These are phyloP conservation scores for Gymnopus androsaceus DNA, from an alignment of 1,284 basidiomycete genomes.

Conservation along the genomic window DNA sequence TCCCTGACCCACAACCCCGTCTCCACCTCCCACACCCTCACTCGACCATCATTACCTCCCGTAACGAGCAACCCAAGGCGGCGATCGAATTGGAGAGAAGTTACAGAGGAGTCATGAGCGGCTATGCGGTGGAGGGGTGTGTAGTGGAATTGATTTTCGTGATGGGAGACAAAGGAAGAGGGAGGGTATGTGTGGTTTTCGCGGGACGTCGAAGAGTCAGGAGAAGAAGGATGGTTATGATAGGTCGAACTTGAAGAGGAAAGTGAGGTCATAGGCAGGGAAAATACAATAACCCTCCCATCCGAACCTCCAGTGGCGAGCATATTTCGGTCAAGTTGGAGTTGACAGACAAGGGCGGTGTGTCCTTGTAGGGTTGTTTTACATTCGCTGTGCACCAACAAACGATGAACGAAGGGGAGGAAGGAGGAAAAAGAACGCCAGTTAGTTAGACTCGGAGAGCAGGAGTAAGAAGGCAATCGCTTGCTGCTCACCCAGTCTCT, in stretches of 20 bases:
- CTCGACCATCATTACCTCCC: conserved; percentile 90
- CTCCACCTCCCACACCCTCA: conserved; percentile 81
- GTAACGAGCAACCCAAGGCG: conserved; percentile 79
- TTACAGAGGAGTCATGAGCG: conserved; percentile 91
- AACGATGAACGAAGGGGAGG: conserved; percentile 73
- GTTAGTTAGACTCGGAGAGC: too few species aligned
- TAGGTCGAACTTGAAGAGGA: conserved; percentile 53
- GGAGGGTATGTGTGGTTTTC: neutral
- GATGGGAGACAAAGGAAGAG: conserved; percentile 40
- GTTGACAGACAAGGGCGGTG: conserved; percentile 91
- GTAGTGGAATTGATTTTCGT: conserved; percentile 40
- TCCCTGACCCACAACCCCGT: conserved; percentile 80
- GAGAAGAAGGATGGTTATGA: conserved; percentile 65
- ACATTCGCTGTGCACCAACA: conserved; percentile 87
- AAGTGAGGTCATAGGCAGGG: conserved; percentile 74
- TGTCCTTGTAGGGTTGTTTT: conserved; percentile 90
- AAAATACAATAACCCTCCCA: conserved; percentile 91
- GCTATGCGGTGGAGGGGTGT: conserved; percentile 63
- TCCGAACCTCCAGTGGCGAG: conserved; percentile 93
- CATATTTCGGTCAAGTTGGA: conserved; percentile 73
- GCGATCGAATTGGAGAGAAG: conserved; percentile 86
- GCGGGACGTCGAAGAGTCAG: conserved; percentile 34
- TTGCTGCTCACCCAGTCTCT: conserved; percentile 76
- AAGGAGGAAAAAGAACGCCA: conserved; percentile 88
- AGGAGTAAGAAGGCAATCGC: conserved; percentile 21